A percentile compares a stretch with the other conserved stretches of the same genome.
Conservation (phyloP, 1,284 basidiomycete species). For the Melampsora medusae region DNA sequence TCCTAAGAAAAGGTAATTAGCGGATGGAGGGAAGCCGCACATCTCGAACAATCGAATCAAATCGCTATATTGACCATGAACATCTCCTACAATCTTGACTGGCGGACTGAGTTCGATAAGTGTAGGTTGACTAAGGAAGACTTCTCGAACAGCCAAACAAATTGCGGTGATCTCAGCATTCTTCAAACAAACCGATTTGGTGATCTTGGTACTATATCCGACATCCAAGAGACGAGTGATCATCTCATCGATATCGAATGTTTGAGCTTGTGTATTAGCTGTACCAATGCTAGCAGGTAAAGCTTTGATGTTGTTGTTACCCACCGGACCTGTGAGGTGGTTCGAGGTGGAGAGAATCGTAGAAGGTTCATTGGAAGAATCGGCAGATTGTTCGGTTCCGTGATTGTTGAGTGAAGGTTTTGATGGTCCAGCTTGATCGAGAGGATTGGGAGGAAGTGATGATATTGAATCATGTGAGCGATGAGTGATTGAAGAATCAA, state of each 20-base stretch:
- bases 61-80: conserved; percentile 98
- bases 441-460: not conserved
- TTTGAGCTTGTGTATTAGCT: conserved; percentile 49
- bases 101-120: conserved; percentile 96
- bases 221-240: conserved; percentile 93
- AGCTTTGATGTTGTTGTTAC: conserved; percentile 12
- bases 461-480: not conserved
- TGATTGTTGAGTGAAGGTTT: not conserved
- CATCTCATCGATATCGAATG: conserved; percentile 97
- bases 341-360: conserved; percentile 1
- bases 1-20: conserved; percentile 97
- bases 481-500: not conserved
- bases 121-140: conserved; percentile 94
- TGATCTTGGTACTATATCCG: conserved; percentile 95
- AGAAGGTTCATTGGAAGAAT: not conserved
- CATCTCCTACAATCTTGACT: conserved; percentile 98
- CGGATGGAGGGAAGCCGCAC: conserved; percentile 96
- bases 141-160: conserved; percentile 93
- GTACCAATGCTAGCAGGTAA: not conserved
- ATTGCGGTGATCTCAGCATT: conserved; percentile 93
- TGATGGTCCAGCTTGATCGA: conserved; percentile 3
- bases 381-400: not conserved
- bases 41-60: conserved; percentile 97
- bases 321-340: not conserved
- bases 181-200: conserved; percentile 93